phyloP scores from a whole-genome alignment of 169 alveolate genomes.

The Eimeria falciformis region DNA sequence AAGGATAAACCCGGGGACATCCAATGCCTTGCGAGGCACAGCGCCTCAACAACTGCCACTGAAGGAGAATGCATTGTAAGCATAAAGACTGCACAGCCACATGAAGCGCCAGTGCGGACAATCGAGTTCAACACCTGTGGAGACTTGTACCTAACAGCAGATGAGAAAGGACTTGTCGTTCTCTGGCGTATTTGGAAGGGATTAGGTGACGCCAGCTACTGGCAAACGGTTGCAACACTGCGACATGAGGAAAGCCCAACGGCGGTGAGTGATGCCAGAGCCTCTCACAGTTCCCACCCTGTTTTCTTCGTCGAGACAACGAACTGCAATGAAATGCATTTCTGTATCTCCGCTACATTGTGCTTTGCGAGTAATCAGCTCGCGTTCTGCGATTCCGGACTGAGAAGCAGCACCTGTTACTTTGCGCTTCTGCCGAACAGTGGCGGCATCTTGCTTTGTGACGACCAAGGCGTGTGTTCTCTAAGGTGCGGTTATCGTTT shows the following conservation, averaged over 20 bases:
- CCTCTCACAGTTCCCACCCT: not conserved
- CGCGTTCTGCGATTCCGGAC: not conserved
- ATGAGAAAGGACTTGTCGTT: not conserved
- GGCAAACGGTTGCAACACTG: not conserved
- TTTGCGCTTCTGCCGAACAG: not conserved
- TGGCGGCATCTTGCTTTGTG: not conserved
- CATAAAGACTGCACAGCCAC: not conserved
- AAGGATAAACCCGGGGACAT: not conserved
- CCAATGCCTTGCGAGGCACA: not conserved
- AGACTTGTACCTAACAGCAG: not conserved
- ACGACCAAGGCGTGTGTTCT: not conserved
- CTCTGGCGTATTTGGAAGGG: not conserved
- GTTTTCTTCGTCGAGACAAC: not conserved
- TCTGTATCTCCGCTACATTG: not conserved
- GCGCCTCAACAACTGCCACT: not conserved
- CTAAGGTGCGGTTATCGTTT: not conserved
- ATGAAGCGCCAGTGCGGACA: not conserved
- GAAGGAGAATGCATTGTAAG: not conserved
- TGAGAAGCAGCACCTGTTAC: not conserved
- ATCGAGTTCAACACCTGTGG: not conserved
- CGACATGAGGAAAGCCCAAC: not conserved
- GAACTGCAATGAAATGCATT: not conserved
- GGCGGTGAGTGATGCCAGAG: not conserved
- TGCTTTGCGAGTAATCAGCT: not conserved
- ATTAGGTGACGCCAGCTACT: not conserved